Evolutionary conservation across 2,329 filamentous ascomycete genomes (phyloP).

Genomic region (Albifimbria verrucaria): DNA sequence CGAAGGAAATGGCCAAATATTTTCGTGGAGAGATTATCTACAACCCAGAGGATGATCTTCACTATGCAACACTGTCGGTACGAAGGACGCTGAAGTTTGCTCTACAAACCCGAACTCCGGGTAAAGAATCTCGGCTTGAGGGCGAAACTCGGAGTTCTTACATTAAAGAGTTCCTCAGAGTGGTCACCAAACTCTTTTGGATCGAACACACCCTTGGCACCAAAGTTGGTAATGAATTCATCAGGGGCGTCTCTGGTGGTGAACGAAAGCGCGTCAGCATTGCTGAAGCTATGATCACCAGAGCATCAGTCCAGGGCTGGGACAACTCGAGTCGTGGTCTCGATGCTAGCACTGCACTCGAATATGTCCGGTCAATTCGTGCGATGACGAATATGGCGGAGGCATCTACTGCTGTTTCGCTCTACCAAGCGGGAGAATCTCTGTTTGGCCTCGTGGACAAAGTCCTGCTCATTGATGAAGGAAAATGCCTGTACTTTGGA

Average conservation of each 20-base stretch:
- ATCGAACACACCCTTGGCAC: slow-evolving; percentile 68
- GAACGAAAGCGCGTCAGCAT: slow-evolving; percentile 74
- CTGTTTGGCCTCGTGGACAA: slow-evolving; percentile 71
- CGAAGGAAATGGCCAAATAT: slow-evolving; percentile 43
- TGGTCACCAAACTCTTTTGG: slow-evolving; percentile 68
- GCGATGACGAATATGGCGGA: slow-evolving; percentile 69
- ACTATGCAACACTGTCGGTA: slow-evolving; percentile 68
- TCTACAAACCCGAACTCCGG: slow-evolving; percentile 59
- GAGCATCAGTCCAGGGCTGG: slow-evolving; percentile 66
- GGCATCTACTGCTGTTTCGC: slow-evolving; percentile 66
- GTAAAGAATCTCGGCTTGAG: slow-evolving; percentile 44
- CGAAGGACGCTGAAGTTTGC: slow-evolving; percentile 66
- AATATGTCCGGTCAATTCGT: slow-evolving; percentile 63
- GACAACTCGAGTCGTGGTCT: slow-evolving; percentile 72
- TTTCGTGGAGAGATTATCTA: slow-evolving; percentile 63
- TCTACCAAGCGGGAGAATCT: slow-evolving; percentile 67
- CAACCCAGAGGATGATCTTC: slow-evolving; percentile 66
- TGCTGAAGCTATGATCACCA: slow-evolving; percentile 60
- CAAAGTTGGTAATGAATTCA: slow-evolving; percentile 65
- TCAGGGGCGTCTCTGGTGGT: slow-evolving; percentile 61
- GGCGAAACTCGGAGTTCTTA: slow-evolving; percentile 57
- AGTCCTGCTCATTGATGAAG: slow-evolving; percentile 70
- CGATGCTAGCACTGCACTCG: slow-evolving; percentile 69
- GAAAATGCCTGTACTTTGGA: slow-evolving; percentile 71
- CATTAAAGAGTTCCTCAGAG: slow-evolving; percentile 50